Evolutionary conservation across 805 yeast species (phyloP).

Genomic region (Candida orba): DNA sequence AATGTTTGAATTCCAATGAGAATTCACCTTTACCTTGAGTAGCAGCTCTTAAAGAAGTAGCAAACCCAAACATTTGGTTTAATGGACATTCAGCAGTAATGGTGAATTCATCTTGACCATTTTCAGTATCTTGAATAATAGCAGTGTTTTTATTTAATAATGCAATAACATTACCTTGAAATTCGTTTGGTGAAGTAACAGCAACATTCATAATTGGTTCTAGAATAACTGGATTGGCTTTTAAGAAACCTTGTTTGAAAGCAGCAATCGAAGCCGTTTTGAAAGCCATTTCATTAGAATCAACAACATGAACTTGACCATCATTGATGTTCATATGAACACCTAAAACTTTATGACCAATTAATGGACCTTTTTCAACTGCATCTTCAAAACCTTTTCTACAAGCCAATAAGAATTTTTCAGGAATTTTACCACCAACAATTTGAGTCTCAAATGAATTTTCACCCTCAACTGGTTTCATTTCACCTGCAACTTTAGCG

Average conservation of each 20-base stretch:
- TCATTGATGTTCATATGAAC: conserved; percentile 90
- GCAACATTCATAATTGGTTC: conserved; percentile 96
- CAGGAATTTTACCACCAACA: conserved; percentile 96
- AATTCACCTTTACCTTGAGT: conserved; percentile 99
- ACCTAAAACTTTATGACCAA: conserved; percentile 91
- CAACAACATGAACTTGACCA: conserved; percentile 97
- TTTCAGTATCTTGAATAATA: conserved; percentile 87
- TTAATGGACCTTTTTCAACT: conserved; percentile 91
- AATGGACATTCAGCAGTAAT: conserved; percentile 93
- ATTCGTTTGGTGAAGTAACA: conserved; percentile 91
- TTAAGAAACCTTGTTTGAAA: conserved; percentile 82
- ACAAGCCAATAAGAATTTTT: conserved; percentile 90
- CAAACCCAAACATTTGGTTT: conserved; percentile 93
- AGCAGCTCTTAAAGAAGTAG: conserved; percentile 88
- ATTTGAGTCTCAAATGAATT: conserved; percentile 80
- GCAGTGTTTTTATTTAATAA: conserved; percentile 89
- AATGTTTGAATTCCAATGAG: conserved; percentile 87
- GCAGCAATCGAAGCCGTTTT: conserved; percentile 89
- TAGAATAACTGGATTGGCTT: conserved; percentile 77
- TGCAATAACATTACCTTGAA: conserved; percentile 91
- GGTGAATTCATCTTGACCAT: conserved; percentile 90
- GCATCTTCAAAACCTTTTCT: conserved; percentile 93
- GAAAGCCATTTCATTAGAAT: conserved; percentile 93
- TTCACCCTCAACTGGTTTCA: conserved; percentile 56
- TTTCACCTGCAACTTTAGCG: conserved; percentile 88